These are phyloP conservation scores for Cercospora janseana DNA, from an alignment of 2,329 filamentous ascomycete species.

Conservation along the genomic window DNA sequence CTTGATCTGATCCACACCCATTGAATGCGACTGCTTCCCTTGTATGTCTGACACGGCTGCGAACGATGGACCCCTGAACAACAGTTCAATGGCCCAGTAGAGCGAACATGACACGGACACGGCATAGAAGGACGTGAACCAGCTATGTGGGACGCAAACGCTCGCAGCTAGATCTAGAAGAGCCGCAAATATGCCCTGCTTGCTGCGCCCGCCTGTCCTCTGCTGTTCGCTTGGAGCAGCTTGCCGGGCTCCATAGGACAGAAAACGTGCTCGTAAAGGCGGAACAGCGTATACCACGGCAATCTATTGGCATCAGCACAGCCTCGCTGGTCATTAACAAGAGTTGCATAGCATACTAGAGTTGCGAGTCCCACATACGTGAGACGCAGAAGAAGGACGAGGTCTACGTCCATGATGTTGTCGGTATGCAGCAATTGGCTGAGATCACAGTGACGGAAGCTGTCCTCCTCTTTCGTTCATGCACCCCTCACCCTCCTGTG, in stretches of 20 bases:
- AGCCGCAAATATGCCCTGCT: not conserved
- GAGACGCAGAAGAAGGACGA: slow-evolving; percentile 20
- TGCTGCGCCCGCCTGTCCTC: not conserved
- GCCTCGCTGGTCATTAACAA: not conserved
- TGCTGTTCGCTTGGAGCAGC: slow-evolving; percentile 20
- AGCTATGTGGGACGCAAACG: slow-evolving; percentile 75
- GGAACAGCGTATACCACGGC: slow-evolving; percentile 53
- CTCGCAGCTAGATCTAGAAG: slow-evolving; percentile 49
- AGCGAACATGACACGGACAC: slow-evolving; percentile 66
- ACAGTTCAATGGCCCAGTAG: slow-evolving; percentile 65
- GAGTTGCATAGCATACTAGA: slow-evolving; percentile 21
- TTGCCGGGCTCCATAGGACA: slow-evolving; percentile 58
- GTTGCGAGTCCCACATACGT: slow-evolving; percentile 24
- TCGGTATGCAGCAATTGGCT: not conserved
- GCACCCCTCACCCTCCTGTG: slow-evolving; percentile 12
- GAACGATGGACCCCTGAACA: slow-evolving; percentile 56
- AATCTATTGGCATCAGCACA: slow-evolving; percentile 42
- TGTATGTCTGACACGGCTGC: slow-evolving; percentile 42
- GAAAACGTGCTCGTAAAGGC: slow-evolving; percentile 54
- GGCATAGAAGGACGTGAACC: slow-evolving; percentile 87
- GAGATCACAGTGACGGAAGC: no score
- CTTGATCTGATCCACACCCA: slow-evolving; percentile 61
- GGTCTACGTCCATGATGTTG: slow-evolving; percentile 18
- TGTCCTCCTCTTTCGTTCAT: slow-evolving; percentile 4
- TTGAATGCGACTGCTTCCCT: slow-evolving; percentile 41